A percentile compares a stretch with the other conserved stretches of the same genome.
phyloP scores from a whole-genome alignment of 148 eudicot genomes.

The Nepenthes gracilis region DNA sequence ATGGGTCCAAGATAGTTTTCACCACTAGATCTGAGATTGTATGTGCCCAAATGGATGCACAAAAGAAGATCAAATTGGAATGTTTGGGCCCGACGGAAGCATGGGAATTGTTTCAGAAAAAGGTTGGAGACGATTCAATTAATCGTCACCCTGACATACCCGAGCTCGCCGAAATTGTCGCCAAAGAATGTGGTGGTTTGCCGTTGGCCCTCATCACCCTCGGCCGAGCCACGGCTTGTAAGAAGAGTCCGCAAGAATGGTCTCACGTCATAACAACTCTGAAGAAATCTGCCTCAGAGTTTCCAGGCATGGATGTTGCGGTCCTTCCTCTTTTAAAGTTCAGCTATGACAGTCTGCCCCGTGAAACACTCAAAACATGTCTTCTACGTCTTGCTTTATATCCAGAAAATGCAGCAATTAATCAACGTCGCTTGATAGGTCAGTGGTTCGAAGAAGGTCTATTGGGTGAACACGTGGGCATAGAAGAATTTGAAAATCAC shows the following conservation, averaged over 20 bases:
- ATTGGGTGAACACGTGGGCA: slow-evolving; percentile 10
- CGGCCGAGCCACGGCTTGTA: slow-evolving; percentile 37
- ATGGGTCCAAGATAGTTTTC: slow-evolving; percentile 29
- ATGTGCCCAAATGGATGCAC: slow-evolving; percentile 39
- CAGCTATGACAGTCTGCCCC: slow-evolving; percentile 24
- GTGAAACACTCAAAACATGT: slow-evolving; percentile 18
- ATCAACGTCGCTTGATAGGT: slow-evolving; percentile 29
- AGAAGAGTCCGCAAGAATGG: slow-evolving; percentile 31
- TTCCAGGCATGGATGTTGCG: slow-evolving; percentile 30
- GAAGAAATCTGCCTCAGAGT: slow-evolving; percentile 24
- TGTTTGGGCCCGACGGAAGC: slow-evolving; percentile 23
- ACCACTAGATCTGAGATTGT: slow-evolving; percentile 31
- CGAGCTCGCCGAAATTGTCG: slow-evolving; percentile 17
- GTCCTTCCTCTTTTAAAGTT: slow-evolving; percentile 9
- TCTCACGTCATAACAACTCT: slow-evolving; percentile 20
- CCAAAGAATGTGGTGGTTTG: slow-evolving; percentile 29
- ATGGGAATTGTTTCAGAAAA: slow-evolving; percentile 28
- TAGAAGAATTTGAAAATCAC: slow-evolving; percentile 11
- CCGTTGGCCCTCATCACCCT: slow-evolving; percentile 37
- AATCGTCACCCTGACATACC: slow-evolving; percentile 5
- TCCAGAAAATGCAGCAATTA: slow-evolving; percentile 29
- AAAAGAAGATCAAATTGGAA: slow-evolving; percentile 25
- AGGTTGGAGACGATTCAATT: slow-evolving; percentile 12
- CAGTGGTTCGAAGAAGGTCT: slow-evolving; percentile 36
- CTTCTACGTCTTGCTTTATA: slow-evolving; percentile 30